These are phyloP conservation scores for Flaveria linearis DNA, from an alignment of 129 eudicot species.

Conservation along the genomic window DNA sequence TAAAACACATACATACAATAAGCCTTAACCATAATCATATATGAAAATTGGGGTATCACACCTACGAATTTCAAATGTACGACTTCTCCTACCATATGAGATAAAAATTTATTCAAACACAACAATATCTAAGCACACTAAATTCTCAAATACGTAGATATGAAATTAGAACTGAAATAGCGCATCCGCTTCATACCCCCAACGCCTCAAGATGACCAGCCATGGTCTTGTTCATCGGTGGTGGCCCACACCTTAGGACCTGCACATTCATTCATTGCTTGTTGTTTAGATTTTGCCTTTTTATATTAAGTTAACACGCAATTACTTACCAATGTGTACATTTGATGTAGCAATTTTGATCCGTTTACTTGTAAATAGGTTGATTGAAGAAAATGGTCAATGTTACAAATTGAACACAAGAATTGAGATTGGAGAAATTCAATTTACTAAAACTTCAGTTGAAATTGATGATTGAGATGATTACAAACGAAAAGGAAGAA, in stretches of 20 bases:
- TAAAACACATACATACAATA: not conserved
- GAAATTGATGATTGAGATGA: too few species aligned
- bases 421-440: too few species aligned
- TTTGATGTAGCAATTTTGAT: too few species aligned
- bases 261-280: slow-evolving; percentile 30
- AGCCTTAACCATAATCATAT: slow-evolving; percentile 1
- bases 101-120: not conserved
- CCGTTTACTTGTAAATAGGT: too few species aligned
- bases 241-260: slow-evolving; percentile 97
- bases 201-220: slow-evolving; percentile 90
- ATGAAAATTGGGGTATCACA: not conserved
- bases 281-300: not conserved
- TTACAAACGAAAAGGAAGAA: too few species aligned
- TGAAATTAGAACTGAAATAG: slow-evolving; percentile 74
- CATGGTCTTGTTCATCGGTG: slow-evolving; percentile 99
- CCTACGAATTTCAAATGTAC: not conserved
- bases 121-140: not conserved
- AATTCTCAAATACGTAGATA: not conserved
- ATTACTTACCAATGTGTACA: too few species aligned
- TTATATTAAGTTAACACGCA: not conserved
- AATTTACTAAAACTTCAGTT: too few species aligned
- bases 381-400: too few species aligned
- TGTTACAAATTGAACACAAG: too few species aligned
- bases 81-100: not conserved
- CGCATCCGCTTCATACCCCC: slow-evolving; percentile 70